phyloP scores from a whole-genome alignment of 805 yeast genomes.

The Kockiozyma suomiensis region DNA sequence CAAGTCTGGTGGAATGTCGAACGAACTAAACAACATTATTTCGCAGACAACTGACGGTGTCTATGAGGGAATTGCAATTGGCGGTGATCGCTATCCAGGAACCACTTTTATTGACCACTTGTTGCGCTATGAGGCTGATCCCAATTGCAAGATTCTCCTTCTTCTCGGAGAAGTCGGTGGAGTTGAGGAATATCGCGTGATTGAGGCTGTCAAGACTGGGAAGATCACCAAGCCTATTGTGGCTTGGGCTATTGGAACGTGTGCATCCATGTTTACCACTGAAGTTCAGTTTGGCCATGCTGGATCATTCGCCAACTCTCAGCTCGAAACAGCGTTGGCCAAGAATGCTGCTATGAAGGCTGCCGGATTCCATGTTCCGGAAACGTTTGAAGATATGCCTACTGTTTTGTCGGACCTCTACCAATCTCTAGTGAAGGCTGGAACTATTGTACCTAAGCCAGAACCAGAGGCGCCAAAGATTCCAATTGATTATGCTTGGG shows the following conservation, averaged over 20 bases:
- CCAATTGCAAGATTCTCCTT: conserved; percentile 66
- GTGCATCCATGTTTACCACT: conserved; percentile 72
- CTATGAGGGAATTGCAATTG: conserved; percentile 66
- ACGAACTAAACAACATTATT: conserved; percentile 52
- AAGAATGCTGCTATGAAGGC: conserved; percentile 77
- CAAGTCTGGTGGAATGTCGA: conserved; percentile 54
- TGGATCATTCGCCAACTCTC: conserved; percentile 71
- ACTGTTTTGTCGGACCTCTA: conserved; percentile 59
- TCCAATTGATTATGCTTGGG: conserved; percentile 54
- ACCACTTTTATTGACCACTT: conserved; percentile 71
- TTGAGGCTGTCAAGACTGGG: conserved; percentile 66
- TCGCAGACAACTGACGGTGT: conserved; percentile 51
- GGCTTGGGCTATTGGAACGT: conserved; percentile 72
- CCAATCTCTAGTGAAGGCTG: conserved; percentile 61
- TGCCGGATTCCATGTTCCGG: conserved; percentile 93
- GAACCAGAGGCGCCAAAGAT: conserved; percentile 54
- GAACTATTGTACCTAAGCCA: conserved; percentile 44
- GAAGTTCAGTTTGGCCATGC: conserved; percentile 66
- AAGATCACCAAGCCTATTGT: conserved; percentile 69
- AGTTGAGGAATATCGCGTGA: conserved; percentile 71
- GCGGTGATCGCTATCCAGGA: conserved; percentile 75
- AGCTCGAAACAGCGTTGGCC: conserved; percentile 67
- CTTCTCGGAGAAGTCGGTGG: conserved; percentile 73
- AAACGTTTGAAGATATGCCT: conserved; percentile 59
- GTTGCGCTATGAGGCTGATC: conserved; percentile 63